These are phyloP conservation scores for Lentinula sp. DNA, from an alignment of 768 basidiomycete genomes.

Conservation along the genomic window DNA sequence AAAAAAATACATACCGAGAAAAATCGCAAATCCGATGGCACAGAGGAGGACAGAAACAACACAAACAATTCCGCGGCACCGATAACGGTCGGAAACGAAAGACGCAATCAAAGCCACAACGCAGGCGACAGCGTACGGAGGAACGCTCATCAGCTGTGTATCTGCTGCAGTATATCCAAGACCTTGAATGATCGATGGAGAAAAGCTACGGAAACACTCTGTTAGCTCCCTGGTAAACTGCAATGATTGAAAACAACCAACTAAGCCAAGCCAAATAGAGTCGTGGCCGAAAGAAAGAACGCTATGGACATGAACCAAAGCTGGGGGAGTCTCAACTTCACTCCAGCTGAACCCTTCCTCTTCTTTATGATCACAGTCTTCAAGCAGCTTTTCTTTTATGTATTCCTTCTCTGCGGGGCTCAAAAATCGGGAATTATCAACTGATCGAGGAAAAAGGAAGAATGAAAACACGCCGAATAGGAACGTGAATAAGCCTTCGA, in stretches of 20 bases:
- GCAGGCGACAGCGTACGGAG: conserved; percentile 48
- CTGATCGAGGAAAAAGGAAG: conserved; percentile 28
- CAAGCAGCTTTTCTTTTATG: conserved; percentile 5
- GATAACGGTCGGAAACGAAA: conserved; percentile 20
- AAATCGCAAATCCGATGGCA: conserved; percentile 30
- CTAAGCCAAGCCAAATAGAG: conserved; percentile 47
- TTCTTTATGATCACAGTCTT: not conserved
- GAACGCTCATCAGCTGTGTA: conserved; percentile 61
- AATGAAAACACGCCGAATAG: conserved; percentile 19
- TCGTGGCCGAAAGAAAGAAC: conserved; percentile 2
- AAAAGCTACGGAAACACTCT: conserved; percentile 40
- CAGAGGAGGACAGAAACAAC: conserved; percentile 24
- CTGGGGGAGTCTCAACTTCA: not conserved
- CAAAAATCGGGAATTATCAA: conserved; percentile 25
- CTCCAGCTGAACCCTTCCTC: not conserved
- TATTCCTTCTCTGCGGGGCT: conserved; percentile 21
- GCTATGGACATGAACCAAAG: not conserved
- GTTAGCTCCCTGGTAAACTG: not conserved
- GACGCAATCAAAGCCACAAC: conserved; percentile 19
- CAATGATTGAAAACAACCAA: conserved; percentile 13
- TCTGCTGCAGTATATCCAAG: conserved; percentile 49
- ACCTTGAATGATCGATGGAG: conserved; percentile 65
- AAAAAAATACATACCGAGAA: conserved; percentile 20
- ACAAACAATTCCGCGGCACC: conserved; percentile 21
- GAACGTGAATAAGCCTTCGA: conserved; percentile 14